phyloP scores from a whole-genome alignment of 2,329 filamentous ascomycete species.

The Colletotrichum abscissum region DNA sequence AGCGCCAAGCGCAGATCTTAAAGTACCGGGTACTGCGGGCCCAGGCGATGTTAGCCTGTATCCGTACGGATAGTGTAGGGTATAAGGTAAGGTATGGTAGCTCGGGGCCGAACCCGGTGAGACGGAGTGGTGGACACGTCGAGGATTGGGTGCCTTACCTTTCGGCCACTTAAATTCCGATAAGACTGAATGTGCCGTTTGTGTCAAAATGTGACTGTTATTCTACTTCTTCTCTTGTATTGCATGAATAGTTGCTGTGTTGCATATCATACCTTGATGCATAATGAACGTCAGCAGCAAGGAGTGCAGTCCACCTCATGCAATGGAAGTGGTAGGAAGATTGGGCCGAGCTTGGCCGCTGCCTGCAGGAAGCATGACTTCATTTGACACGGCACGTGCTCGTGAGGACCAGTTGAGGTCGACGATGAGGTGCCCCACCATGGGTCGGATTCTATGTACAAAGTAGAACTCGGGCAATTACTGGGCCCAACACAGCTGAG shows the following conservation, averaged over 20 bases:
- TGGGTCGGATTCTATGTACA: not conserved
- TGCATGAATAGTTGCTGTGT: not conserved
- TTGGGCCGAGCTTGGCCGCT: conserved; percentile 15
- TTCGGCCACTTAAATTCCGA: not conserved
- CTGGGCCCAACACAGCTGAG: conserved; percentile 8
- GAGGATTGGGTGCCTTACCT: not conserved
- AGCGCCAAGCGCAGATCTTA: conserved; percentile 19
- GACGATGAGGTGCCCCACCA: not conserved
- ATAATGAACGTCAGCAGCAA: not conserved
- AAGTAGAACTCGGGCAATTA: conserved; percentile 14
- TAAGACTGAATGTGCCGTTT: not conserved
- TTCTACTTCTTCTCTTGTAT: not conserved
- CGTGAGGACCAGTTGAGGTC: no score
- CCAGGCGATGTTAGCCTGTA: no score
- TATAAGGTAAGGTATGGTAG: not conserved
- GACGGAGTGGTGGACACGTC: not conserved
- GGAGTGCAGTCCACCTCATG: not conserved
- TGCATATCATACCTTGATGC: not conserved
- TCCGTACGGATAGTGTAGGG: not conserved
- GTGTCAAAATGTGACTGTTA: not conserved
- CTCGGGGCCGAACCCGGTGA: conserved; percentile 6
- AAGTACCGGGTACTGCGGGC: conserved; percentile 24
- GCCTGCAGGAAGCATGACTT: conserved; percentile 18
- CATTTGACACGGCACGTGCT: conserved; percentile 29
- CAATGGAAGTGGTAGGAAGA: not conserved